Evolutionary conservation across 1,284 basidiomycete genomes (phyloP).

Genomic region (Naganishia liquefaciens): DNA sequence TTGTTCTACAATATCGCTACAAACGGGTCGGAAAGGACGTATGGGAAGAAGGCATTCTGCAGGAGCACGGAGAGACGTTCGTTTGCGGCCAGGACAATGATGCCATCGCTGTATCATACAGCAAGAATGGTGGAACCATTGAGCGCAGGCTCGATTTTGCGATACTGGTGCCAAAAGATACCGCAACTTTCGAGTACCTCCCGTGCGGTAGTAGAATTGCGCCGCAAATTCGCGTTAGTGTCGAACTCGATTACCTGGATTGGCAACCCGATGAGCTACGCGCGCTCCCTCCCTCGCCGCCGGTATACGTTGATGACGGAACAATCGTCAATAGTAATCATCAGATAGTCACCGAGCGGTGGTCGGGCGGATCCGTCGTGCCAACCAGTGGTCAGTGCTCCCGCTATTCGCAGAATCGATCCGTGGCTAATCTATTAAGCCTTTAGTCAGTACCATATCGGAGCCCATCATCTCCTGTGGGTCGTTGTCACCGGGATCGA

Average conservation of each 20-base stretch:
- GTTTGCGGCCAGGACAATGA: background rate
- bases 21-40: constrained; percentile 10
- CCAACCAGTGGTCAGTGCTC: constrained; percentile 8
- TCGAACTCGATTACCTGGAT: constrained; percentile 14
- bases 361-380: constrained; percentile 14
- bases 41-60: constrained; percentile 18
- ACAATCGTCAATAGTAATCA: constrained; percentile 13
- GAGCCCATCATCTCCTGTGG: constrained; percentile 14
- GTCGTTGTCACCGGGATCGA: constrained; percentile 21
- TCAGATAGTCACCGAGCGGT: constrained; percentile 10
- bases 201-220: background rate
- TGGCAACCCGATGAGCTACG: constrained; percentile 8
- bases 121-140: constrained; percentile 2
- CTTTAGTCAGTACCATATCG: background rate
- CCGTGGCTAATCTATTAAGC: too few species aligned
- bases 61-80: constrained; percentile 22
- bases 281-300: constrained; percentile 5
- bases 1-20: constrained; percentile 15
- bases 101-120: constrained; percentile 4
- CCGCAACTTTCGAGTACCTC: constrained; percentile 12
- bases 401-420: background rate
- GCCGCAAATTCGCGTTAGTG: constrained; percentile 15
- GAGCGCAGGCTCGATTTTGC: constrained; percentile 11
- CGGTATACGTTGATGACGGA: constrained; percentile 18
- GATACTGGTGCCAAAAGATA: constrained; percentile 14